Evolutionary conservation across 441 rosid genomes (phyloP).

Genomic region (Macaranga tanarius): DNA sequence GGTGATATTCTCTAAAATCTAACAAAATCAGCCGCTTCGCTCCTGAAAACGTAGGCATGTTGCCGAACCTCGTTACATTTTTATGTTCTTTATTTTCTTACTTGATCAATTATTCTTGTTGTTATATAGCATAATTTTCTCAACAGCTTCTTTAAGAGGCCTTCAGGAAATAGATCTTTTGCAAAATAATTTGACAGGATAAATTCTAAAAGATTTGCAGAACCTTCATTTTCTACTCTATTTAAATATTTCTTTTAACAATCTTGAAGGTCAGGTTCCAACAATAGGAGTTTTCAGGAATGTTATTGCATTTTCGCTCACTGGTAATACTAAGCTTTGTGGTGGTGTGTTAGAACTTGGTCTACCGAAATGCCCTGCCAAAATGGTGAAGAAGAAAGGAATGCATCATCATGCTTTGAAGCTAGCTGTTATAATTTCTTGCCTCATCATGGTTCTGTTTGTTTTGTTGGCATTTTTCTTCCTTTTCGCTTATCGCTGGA

Average conservation of each 20-base stretch:
- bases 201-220: constrained; percentile 16
- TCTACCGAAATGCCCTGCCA: constrained; percentile 8
- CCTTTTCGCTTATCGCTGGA: background rate
- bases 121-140: too few species aligned
- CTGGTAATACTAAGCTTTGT: constrained; percentile 24
- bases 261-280: constrained; percentile 18
- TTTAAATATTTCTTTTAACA: constrained; percentile 15
- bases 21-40: too few species aligned
- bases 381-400: background rate
- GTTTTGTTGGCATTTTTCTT: background rate
- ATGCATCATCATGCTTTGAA: background rate
- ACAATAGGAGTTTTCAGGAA: constrained; percentile 13
- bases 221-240: background rate
- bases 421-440: background rate
- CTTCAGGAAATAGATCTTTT: constrained; percentile 23
- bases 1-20: too few species aligned
- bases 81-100: too few species aligned
- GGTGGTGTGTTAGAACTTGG: constrained; percentile 23
- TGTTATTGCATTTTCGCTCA: background rate
- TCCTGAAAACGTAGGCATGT: too few species aligned
- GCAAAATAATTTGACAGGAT: constrained; percentile 18
- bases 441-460: background rate
- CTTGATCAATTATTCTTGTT: too few species aligned
- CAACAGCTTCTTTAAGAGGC: constrained; percentile 22
- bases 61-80: too few species aligned